Base-by-base conservation (phyloP, 108 stramenopile genomes). In the Halocafeteria seosinensis region DNA sequence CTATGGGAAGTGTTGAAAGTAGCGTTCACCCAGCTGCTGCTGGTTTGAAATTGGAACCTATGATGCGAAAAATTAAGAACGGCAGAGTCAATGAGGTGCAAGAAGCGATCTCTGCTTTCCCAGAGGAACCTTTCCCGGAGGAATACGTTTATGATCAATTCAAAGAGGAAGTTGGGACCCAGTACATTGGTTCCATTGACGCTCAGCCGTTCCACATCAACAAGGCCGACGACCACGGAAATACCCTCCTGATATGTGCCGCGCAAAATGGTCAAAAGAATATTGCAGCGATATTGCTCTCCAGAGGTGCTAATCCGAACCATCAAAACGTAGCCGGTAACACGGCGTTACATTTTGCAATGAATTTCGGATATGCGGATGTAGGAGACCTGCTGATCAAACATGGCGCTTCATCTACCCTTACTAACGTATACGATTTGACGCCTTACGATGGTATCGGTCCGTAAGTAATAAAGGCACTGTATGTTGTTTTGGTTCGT, bases 301-400 rank as follows among this genome's bases (percentile, higher is more conserved):
- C 66, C n/a, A 86, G 87, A 67, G 87, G 87, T 27, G 83, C 82
- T 0, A 85, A 88, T 66, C 79, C 79, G n/a, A 85, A 88, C 59
- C 87, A 88, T 63, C 85, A 87, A 73, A 89, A 87, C 76, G 78
- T 81, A 38, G 63, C 67, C 38, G 86, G 86, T 36, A 82, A 89
- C 28, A 89, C 85, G 5, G 79, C 86, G 24, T 79, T 81, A 30
- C 88, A 89, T 65, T 89, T 78, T 68, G 79, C 82, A n/a, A 78
- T 86, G 53, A 83, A 83, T 34, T 89, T 86, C 69, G 73, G 82
- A 50, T 86, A 85, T 72, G 84, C 76, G 69, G 81, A 89, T 32
- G 71, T 87, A 62, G 72, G 76, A 21, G 74, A 76, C 47, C 87
- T 83, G 85, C 73, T 89, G 0, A n/a, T n/a, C n/a, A n/a, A n/a